These are phyloP conservation scores for Aspergillus udagawae DNA, from an alignment of 2,329 filamentous ascomycete genomes.

Conservation along the genomic window DNA sequence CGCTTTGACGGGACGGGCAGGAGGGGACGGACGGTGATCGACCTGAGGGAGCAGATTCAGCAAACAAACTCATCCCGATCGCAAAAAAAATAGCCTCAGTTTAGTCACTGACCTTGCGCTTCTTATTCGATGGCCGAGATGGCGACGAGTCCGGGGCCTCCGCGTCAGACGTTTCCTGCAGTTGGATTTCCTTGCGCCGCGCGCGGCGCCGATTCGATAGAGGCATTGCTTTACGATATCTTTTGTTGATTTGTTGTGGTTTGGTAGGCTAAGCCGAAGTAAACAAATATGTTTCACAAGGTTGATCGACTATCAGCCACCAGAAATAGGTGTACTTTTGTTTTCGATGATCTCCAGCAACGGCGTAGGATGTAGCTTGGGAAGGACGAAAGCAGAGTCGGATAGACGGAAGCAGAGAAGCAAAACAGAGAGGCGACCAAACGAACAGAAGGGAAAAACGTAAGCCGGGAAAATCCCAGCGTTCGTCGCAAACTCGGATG, in stretches of 20 bases:
- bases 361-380: not conserved
- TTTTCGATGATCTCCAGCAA: not conserved
- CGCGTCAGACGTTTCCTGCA: conserved; percentile 43
- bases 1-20: conserved; percentile 28
- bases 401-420: conserved; percentile 1
- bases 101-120: conserved; percentile 41
- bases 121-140: conserved; percentile 44
- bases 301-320: not conserved
- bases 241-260: not conserved
- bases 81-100: not conserved
- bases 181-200: conserved; percentile 43
- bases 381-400: conserved; percentile 1
- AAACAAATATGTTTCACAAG: not conserved
- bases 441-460: conserved; percentile 9
- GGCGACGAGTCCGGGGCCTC: conserved; percentile 47
- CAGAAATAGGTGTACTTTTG: not conserved
- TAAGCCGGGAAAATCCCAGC: conserved; percentile 15
- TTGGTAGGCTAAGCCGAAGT: not conserved
- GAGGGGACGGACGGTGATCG: conserved; percentile 30
- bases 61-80: conserved; percentile 1
- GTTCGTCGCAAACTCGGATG: conserved; percentile 20
- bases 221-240: conserved; percentile 32
- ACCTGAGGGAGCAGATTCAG: conserved; percentile 19
- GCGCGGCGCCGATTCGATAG: conserved; percentile 42
- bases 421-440: conserved; percentile 10